Evolutionary conservation across 208 protist genomes (phyloP).

Genomic region (Trypanosoma melophagium): DNA sequence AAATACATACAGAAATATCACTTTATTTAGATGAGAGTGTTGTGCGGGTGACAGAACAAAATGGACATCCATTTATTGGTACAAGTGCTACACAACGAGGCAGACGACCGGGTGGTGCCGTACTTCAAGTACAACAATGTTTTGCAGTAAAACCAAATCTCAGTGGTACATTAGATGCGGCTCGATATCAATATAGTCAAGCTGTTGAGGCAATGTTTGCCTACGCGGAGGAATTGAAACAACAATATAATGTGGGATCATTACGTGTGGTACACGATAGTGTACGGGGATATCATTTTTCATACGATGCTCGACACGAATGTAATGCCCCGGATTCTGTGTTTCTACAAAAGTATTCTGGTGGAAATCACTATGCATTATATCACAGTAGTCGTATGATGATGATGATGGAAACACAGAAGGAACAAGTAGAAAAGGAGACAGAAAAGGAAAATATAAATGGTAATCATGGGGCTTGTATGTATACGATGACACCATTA

Average conservation of each 20-base stretch:
- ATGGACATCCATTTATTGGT: not conserved
- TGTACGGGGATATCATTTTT: constrained; percentile 62
- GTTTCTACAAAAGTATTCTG: constrained; percentile 75
- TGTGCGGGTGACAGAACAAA: constrained; percentile 13
- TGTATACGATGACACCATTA: no score
- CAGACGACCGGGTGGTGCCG: constrained; percentile 8
- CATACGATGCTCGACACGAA: constrained; percentile 59
- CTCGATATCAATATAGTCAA: constrained; percentile 57
- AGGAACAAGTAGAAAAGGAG: constrained; percentile 6
- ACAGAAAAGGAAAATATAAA: not conserved
- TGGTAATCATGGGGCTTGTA: not conserved
- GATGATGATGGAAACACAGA: not conserved
- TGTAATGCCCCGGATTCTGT: constrained; percentile 40
- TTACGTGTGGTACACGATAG: constrained; percentile 62
- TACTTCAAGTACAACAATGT: constrained; percentile 56
- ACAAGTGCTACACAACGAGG: not conserved
- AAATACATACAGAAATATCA: constrained; percentile 36
- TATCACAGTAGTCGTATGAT: constrained; percentile 28
- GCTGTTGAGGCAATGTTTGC: constrained; percentile 53
- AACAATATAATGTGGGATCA: constrained; percentile 40
- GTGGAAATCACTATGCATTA: constrained; percentile 63
- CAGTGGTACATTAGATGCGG: constrained; percentile 60
- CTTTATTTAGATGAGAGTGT: constrained; percentile 45
- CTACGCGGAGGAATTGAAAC: constrained; percentile 42
- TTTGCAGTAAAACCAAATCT: constrained; percentile 61